These are phyloP conservation scores for Wickerhamomyces kurtzmanii DNA, from an alignment of 805 yeast species.

Conservation along the genomic window DNA sequence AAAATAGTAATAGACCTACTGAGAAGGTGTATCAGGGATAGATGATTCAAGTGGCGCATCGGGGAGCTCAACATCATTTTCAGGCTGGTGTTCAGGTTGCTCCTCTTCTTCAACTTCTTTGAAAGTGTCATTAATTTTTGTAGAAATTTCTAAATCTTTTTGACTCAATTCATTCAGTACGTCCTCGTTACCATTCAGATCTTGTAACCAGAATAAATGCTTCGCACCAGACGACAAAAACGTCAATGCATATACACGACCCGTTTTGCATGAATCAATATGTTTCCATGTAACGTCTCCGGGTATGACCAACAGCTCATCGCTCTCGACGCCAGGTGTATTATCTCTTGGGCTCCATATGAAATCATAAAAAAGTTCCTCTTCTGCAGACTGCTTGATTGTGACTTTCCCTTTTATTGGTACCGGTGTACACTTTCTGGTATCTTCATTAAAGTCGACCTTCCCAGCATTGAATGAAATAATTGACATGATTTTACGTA, in stretches of 20 bases:
- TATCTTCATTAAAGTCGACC: conserved; percentile 51
- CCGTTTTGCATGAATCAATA: conserved; percentile 59
- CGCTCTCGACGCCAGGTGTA: conserved; percentile 33
- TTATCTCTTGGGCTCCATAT: conserved; percentile 62
- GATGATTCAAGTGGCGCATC: not conserved
- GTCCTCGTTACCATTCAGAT: conserved; percentile 53
- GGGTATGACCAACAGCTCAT: conserved; percentile 66
- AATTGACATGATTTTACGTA: not conserved
- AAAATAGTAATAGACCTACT: no score
- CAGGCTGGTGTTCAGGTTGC: conserved; percentile 21
- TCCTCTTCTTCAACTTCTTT: conserved; percentile 28
- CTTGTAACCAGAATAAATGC: conserved; percentile 64
- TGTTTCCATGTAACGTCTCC: conserved; percentile 79
- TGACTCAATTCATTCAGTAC: conserved; percentile 44
- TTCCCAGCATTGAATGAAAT: conserved; percentile 68
- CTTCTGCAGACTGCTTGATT: conserved; percentile 55
- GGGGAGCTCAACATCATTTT: conserved; percentile 11
- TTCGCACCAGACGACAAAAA: conserved; percentile 56
- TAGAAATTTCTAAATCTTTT: conserved; percentile 42
- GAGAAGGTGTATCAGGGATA: not conserved
- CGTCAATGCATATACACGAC: conserved; percentile 64
- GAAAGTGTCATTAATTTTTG: conserved; percentile 37
- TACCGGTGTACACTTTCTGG: conserved; percentile 59
- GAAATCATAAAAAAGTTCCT: conserved; percentile 61
- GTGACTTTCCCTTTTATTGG: conserved; percentile 59